phyloP scores from a whole-genome alignment of 2,329 filamentous ascomycete genomes.

The Aureobasidium sp. region DNA sequence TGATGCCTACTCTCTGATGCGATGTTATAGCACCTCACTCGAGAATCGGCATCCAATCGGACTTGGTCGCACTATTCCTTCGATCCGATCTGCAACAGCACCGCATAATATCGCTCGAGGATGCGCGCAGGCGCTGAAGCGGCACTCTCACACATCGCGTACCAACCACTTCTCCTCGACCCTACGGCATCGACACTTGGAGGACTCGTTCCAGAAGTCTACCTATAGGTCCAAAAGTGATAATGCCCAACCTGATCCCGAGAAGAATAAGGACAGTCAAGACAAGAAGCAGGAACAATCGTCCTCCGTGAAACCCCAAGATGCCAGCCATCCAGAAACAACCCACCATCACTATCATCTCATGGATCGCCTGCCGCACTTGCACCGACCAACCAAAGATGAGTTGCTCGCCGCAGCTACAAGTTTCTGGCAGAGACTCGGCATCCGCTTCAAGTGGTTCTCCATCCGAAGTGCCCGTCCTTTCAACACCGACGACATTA shows the following conservation, averaged over 20 bases:
- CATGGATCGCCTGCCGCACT: constrained; percentile 56
- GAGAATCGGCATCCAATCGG: background rate
- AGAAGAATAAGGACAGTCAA: background rate
- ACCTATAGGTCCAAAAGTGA: constrained; percentile 5
- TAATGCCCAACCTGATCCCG: background rate
- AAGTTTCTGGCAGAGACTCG: constrained; percentile 84
- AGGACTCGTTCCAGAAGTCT: constrained; percentile 6
- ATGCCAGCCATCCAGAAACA: background rate
- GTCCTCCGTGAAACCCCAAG: background rate
- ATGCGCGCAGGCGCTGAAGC: background rate
- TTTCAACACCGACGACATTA: constrained; percentile 94
- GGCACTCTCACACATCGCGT: constrained; percentile 3
- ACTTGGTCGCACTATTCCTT: background rate
- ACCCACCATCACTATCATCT: constrained; percentile 28
- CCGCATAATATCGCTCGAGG: background rate
- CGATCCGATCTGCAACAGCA: background rate
- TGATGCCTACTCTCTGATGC: background rate
- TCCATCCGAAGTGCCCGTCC: constrained; percentile 89
- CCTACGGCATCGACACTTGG: constrained; percentile 5
- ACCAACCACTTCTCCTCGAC: constrained; percentile 4
- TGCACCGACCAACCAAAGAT: constrained; percentile 82
- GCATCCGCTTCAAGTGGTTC: constrained; percentile 94
- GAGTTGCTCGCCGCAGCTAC: constrained; percentile 86
- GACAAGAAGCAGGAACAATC: background rate
- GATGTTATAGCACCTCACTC: background rate